Percentiles rank a stretch among this genome's conserved stretches.
These are phyloP conservation scores for Apiospora kogelbergensis DNA, from an alignment of 2,329 filamentous ascomycete genomes.

Conservation along the genomic window DNA sequence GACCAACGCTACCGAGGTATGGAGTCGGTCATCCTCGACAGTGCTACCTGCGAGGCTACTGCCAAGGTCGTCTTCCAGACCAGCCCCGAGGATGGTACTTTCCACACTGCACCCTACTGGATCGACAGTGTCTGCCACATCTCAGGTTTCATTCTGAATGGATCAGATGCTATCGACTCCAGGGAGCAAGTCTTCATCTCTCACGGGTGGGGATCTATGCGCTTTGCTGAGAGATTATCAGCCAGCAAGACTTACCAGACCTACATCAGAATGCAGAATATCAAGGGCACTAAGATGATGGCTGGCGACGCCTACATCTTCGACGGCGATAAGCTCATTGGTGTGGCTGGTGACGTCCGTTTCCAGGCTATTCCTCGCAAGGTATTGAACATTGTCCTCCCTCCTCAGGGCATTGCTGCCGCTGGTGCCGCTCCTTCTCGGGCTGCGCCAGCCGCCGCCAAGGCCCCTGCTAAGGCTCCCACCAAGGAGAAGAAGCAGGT, in stretches of 20 bases:
- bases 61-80: slow-evolving; percentile 51
- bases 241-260: slow-evolving; percentile 50
- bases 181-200: slow-evolving; percentile 58
- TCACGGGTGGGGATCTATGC: slow-evolving; percentile 57
- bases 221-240: slow-evolving; percentile 47
- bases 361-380: slow-evolving; percentile 68
- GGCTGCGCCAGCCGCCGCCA: slow-evolving; percentile 29
- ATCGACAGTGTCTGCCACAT: slow-evolving; percentile 60
- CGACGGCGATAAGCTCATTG: slow-evolving; percentile 50
- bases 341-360: slow-evolving; percentile 55
- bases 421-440: slow-evolving; percentile 37
- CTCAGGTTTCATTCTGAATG: slow-evolving; percentile 62
- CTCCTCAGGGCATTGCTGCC: slow-evolving; percentile 53
- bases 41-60: slow-evolving; percentile 53
- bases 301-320: slow-evolving; percentile 56
- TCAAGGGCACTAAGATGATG: slow-evolving; percentile 51
- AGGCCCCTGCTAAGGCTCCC: slow-evolving; percentile 35
- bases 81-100: slow-evolving; percentile 46
- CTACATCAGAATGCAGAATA: slow-evolving; percentile 59
- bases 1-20: slow-evolving; percentile 54
- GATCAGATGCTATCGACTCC: slow-evolving; percentile 54
- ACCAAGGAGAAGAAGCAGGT: slow-evolving; percentile 44
- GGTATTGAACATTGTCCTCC: slow-evolving; percentile 65
- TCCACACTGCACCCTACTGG: slow-evolving; percentile 58
- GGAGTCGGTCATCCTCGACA: slow-evolving; percentile 57